These are phyloP conservation scores for Podaxis sp. DNA, from an alignment of 768 basidiomycete species.

Conservation along the genomic window DNA sequence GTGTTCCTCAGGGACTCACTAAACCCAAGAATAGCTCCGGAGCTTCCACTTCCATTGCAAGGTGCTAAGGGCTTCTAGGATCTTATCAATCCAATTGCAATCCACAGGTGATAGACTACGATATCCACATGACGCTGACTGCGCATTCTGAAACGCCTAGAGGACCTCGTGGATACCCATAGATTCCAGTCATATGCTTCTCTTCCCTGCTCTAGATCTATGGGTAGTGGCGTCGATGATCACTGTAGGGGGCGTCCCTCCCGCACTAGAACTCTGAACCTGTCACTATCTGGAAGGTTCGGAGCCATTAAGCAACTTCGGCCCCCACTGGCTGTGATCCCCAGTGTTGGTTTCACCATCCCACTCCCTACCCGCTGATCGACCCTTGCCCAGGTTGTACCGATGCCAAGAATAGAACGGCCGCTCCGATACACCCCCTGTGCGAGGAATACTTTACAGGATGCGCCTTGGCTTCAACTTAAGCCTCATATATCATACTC, in stretches of 20 bases:
- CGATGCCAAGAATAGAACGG: not conserved
- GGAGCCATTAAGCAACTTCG: not conserved
- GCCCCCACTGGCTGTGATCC: not conserved
- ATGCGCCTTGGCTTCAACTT: not conserved
- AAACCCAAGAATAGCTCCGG: not conserved
- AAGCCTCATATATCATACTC: not conserved
- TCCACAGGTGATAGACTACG: slow-evolving; percentile 3
- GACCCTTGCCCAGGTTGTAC: not conserved
- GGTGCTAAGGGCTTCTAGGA: not conserved
- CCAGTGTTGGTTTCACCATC: not conserved
- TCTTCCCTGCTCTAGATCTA: not conserved
- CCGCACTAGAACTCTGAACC: not conserved
- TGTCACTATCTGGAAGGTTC: not conserved
- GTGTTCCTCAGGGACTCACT: not conserved
- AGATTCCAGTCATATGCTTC: not conserved
- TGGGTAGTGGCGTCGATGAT: not conserved
- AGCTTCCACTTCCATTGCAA: not conserved
- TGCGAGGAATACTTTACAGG: not conserved
- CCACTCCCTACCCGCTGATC: not conserved
- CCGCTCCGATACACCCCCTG: not conserved
- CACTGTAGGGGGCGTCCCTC: not conserved
- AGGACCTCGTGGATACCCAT: not conserved
- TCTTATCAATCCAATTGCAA: slow-evolving; percentile 2
- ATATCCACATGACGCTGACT: not conserved
- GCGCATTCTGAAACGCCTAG: not conserved